A percentile compares a stretch with the other conserved stretches of the same genome.
Conservation (phyloP, 2,329 filamentous ascomycete genomes). For the Fusarium caatingaense region DNA sequence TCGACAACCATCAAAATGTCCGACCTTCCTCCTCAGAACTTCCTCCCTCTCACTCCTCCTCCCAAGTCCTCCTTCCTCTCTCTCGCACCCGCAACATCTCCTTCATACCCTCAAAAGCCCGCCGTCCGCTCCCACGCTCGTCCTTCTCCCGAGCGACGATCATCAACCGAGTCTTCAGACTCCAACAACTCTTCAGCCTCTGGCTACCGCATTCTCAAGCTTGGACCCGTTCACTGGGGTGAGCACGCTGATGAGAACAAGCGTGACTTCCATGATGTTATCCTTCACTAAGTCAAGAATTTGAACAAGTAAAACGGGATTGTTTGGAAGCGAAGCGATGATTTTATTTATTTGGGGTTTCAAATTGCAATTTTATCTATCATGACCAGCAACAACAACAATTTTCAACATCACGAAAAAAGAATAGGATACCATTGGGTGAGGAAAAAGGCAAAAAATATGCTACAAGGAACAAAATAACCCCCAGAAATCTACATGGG, state of each 20-base stretch:
- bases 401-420: background rate
- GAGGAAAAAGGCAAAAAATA: slow-evolving; percentile 2
- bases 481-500: slow-evolving; percentile 8
- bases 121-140: slow-evolving; percentile 46
- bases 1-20: slow-evolving; percentile 34
- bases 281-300: slow-evolving; percentile 51
- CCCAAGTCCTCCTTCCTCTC: slow-evolving; percentile 60
- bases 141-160: slow-evolving; percentile 56
- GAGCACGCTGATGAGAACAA: slow-evolving; percentile 68
- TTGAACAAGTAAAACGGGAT: background rate
- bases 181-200: slow-evolving; percentile 49
- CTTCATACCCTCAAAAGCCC: slow-evolving; percentile 63
- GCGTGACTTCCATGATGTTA: slow-evolving; percentile 65
- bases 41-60: slow-evolving; percentile 43
- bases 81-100: slow-evolving; percentile 68
- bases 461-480: background rate
- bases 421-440: slow-evolving; percentile 4
- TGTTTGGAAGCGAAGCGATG: slow-evolving; percentile 26
- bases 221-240: slow-evolving; percentile 73
- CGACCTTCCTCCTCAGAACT: slow-evolving; percentile 43
- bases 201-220: slow-evolving; percentile 68
- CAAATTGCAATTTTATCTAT: slow-evolving; percentile 2
- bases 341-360: slow-evolving; percentile 13
- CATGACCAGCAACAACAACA: background rate
- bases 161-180: slow-evolving; percentile 55